phyloP scores from a whole-genome alignment of 306 rosid species.

The Fragaria iinumae region DNA sequence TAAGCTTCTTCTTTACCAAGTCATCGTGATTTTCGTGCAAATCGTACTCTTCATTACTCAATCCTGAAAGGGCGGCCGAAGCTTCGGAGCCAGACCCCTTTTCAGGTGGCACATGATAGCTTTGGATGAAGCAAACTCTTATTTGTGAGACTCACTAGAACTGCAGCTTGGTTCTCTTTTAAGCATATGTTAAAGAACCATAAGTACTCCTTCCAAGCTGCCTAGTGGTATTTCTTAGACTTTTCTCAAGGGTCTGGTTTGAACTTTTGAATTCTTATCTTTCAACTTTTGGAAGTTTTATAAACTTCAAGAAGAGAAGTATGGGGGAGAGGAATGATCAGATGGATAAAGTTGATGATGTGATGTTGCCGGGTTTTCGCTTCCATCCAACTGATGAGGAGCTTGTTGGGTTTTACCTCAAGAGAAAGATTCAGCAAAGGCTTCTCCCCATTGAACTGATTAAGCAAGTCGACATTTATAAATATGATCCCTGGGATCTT shows the following conservation, averaged over 20 bases:
- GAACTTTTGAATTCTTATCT: constrained; percentile 5
- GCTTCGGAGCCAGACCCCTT: constrained; percentile 51
- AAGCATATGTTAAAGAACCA: constrained; percentile 26
- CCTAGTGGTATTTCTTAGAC: neutral
- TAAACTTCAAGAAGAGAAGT: neutral
- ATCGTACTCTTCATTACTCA: constrained; percentile 22
- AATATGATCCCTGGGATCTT: constrained; percentile 86
- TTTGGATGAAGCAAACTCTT: constrained; percentile 32
- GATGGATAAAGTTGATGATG: constrained; percentile 55
- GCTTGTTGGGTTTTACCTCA: constrained; percentile 73
- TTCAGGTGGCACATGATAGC: constrained; percentile 31
- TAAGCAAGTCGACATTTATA: constrained; percentile 78
- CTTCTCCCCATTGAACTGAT: constrained; percentile 68
- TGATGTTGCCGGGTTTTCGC: constrained; percentile 71
- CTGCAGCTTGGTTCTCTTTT: constrained; percentile 4
- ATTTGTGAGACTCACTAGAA: constrained; percentile 6
- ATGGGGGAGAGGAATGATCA: constrained; percentile 64
- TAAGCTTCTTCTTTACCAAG: constrained; percentile 25
- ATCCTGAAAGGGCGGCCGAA: constrained; percentile 44
- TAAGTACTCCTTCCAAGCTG: constrained; percentile 24
- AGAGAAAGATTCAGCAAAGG: constrained; percentile 56
- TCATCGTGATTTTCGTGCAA: constrained; percentile 30
- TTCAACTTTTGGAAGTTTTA: neutral
- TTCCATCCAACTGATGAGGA: constrained; percentile 88
- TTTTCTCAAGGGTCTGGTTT: constrained; percentile 24